Conservation (phyloP, 2,329 filamentous ascomycete genomes). For the Talaromyces sp. region DNA sequence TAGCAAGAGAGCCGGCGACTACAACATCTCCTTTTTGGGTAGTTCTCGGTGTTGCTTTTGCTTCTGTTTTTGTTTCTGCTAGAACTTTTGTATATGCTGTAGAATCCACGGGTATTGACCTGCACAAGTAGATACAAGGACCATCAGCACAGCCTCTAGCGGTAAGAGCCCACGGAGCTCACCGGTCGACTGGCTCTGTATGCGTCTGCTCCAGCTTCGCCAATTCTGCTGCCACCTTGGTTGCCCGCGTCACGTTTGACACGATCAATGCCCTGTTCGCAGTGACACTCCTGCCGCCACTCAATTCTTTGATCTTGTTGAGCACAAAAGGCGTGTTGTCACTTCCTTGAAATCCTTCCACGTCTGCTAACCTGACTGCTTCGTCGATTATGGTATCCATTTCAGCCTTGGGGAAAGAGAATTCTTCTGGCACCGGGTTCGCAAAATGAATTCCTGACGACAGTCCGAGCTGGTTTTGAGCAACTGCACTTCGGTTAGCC, state of each 20-base stretch:
- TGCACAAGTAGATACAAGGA: constrained; percentile 26
- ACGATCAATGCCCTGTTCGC: constrained; percentile 69
- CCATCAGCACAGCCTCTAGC: constrained; percentile 26
- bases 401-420: constrained; percentile 62
- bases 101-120: constrained; percentile 29
- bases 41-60: constrained; percentile 4
- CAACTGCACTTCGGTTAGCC: constrained; percentile 42
- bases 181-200: constrained; percentile 26
- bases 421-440: constrained; percentile 72
- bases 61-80: constrained; percentile 1
- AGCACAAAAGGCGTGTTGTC: constrained; percentile 83
- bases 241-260: constrained; percentile 60
- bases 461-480: constrained; percentile 66
- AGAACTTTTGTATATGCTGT: constrained; percentile 15
- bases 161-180: constrained; percentile 26
- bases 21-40: constrained; percentile 57
- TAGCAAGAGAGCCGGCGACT: constrained; percentile 82
- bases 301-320: constrained; percentile 71
- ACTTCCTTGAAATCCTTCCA: constrained; percentile 63
- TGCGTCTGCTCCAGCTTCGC: constrained; percentile 45
- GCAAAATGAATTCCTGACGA: constrained; percentile 79
- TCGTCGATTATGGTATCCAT: constrained; percentile 65
- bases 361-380: constrained; percentile 59
- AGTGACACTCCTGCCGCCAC: constrained; percentile 60
- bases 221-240: constrained; percentile 59